Evolutionary conservation across 495 filamentous ascomycete species (phyloP).

Genomic region (Podospora fimiseda): DNA sequence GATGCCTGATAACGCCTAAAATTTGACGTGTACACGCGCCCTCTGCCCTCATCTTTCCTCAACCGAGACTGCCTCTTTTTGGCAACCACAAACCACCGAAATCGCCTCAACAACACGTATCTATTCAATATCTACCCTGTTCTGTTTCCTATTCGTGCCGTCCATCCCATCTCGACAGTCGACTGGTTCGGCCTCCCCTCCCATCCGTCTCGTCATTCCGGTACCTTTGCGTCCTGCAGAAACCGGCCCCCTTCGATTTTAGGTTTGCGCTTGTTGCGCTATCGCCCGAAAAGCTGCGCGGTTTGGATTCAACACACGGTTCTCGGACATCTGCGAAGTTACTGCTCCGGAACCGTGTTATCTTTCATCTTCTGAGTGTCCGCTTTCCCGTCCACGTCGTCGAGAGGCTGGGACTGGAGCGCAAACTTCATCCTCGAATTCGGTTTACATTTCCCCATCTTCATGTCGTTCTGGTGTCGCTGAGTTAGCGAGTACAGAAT

Average conservation of each 20-base stretch:
- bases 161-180: conserved; percentile 5
- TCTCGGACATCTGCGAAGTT: conserved; percentile 8
- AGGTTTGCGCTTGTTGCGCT: conserved; percentile 19
- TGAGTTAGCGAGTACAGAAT: background rate
- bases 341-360: conserved; percentile 12
- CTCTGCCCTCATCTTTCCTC: background rate
- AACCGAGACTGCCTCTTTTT: background rate
- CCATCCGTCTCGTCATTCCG: background rate
- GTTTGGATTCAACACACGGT: conserved; percentile 11
- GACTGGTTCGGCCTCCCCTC: conserved; percentile 18
- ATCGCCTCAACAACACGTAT: background rate
- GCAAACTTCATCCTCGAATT: background rate
- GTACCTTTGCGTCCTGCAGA: background rate
- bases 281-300: conserved; percentile 16
- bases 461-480: background rate
- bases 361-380: background rate
- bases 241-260: conserved; percentile 8
- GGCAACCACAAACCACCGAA: conserved; percentile 1
- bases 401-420: background rate
- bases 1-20: conserved; percentile 19
- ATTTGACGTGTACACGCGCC: conserved; percentile 22
- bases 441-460: background rate
- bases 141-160: too few relatives aligned
- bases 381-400: background rate
- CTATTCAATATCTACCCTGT: background rate